phyloP scores from a whole-genome alignment of 2,329 filamentous ascomycete species.

The Exophiala oligosperma region DNA sequence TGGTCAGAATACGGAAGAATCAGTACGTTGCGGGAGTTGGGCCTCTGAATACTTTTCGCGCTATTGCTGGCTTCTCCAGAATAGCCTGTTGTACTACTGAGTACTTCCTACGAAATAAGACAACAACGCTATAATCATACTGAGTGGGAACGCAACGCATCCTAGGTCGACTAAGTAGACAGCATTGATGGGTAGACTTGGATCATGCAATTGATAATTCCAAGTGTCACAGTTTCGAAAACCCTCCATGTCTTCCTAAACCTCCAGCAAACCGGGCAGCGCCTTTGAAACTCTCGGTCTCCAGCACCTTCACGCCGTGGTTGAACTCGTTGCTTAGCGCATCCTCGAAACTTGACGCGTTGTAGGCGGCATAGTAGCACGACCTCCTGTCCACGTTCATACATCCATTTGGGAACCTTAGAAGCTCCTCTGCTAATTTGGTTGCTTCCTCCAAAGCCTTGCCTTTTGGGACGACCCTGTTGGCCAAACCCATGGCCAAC shows the following conservation, averaged over 20 bases:
- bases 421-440: constrained; percentile 47
- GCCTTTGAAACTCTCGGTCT: constrained; percentile 44
- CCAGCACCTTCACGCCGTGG: constrained; percentile 44
- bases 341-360: constrained; percentile 51
- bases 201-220: neutral
- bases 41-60: too few relatives aligned
- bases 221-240: constrained; percentile 19
- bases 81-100: too few relatives aligned
- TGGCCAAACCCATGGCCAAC: constrained; percentile 53
- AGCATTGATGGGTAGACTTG: too few relatives aligned
- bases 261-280: constrained; percentile 44
- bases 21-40: too few relatives aligned
- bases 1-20: too few relatives aligned
- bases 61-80: too few relatives aligned
- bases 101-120: too few relatives aligned
- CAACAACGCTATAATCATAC: too few relatives aligned
- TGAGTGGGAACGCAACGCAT: too few relatives aligned
- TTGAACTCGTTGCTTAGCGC: constrained; percentile 52
- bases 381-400: constrained; percentile 53
- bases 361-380: constrained; percentile 53
- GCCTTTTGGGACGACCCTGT: constrained; percentile 53
- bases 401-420: constrained; percentile 53
- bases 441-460: constrained; percentile 51
- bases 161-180: too few relatives aligned
- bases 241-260: constrained; percentile 39